These are phyloP conservation scores for Collybia mongolica DNA, from an alignment of 768 basidiomycete species.

Conservation along the genomic window DNA sequence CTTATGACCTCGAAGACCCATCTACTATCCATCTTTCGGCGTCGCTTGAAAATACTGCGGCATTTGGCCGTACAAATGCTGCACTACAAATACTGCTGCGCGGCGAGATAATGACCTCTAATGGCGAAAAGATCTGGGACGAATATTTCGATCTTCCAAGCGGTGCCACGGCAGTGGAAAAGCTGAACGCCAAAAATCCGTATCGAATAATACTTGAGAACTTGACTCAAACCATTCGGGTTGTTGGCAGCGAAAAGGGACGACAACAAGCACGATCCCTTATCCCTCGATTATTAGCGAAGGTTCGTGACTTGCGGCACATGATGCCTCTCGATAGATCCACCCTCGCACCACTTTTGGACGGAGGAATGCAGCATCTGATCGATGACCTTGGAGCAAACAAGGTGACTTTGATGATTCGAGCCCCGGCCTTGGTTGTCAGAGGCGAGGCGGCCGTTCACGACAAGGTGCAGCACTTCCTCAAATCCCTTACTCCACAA, in stretches of 20 bases:
- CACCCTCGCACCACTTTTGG: conserved; percentile 35
- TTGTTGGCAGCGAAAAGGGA: conserved; percentile 35
- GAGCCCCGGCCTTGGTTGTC: conserved; percentile 38
- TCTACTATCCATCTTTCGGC: conserved; percentile 40
- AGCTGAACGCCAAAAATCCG: conserved; percentile 28
- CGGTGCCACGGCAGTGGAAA: conserved; percentile 34
- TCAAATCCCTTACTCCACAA: conserved; percentile 19
- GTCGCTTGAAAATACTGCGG: conserved; percentile 24
- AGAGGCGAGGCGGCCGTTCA: conserved; percentile 33
- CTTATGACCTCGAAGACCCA: conserved; percentile 25
- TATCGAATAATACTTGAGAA: conserved; percentile 40
- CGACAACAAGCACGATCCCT: conserved; percentile 27
- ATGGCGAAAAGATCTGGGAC: conserved; percentile 40
- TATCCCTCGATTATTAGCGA: conserved; percentile 36
- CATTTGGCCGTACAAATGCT: conserved; percentile 34
- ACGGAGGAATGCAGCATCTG: conserved; percentile 35
- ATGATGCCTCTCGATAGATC: conserved; percentile 31
- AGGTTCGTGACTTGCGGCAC: conserved; percentile 33
- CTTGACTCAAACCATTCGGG: conserved; percentile 32
- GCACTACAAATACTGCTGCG: conserved; percentile 35
- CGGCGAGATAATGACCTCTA: conserved; percentile 34
- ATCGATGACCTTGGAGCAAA: conserved; percentile 38
- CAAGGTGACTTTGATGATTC: conserved; percentile 42
- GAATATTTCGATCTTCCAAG: conserved; percentile 45
- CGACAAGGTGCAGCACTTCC: conserved; percentile 21